Evolutionary conservation across 306 rosid species (phyloP).

Genomic region (Prosopis cineraria): DNA sequence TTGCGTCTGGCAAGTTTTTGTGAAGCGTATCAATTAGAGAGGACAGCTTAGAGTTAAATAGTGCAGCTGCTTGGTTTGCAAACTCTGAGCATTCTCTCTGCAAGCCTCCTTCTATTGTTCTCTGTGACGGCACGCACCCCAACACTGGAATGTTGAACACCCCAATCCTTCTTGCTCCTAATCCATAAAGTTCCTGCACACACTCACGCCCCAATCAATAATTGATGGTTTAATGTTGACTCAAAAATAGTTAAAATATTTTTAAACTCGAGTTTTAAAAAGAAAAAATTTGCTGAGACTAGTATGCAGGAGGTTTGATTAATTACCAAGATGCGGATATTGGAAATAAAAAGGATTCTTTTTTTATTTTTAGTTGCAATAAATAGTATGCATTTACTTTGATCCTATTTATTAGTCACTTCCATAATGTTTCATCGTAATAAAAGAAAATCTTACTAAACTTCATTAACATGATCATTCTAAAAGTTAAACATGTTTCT

Average conservation of each 20-base stretch:
- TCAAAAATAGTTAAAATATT: not conserved
- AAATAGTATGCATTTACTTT: too few relatives aligned
- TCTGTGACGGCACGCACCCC: constrained; percentile 76
- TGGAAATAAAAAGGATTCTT: too few relatives aligned
- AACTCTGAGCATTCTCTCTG: constrained; percentile 47
- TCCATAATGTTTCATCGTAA: too few relatives aligned
- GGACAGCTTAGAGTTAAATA: constrained; percentile 65
- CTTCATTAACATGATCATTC: too few relatives aligned
- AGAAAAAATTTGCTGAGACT: too few relatives aligned
- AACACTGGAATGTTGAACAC: constrained; percentile 47
- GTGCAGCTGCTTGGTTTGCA: constrained; percentile 53
- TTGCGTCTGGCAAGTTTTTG: constrained; percentile 43
- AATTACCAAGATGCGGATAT: not conserved
- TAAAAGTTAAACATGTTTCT: too few relatives aligned
- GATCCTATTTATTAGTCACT: too few relatives aligned
- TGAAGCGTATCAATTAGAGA: constrained; percentile 38
- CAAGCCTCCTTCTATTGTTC: constrained; percentile 54
- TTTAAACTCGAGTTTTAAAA: not conserved
- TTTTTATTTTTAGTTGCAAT: too few relatives aligned
- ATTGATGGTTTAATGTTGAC: not conserved
- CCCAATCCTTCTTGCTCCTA: constrained; percentile 75
- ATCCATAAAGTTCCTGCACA: constrained; percentile 55
- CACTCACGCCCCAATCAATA: too few relatives aligned
- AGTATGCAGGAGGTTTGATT: not conserved
- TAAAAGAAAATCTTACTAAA: too few relatives aligned